Evolutionary conservation across 495 filamentous ascomycete genomes (phyloP).

Genomic region (Cudoniella acicularis): DNA sequence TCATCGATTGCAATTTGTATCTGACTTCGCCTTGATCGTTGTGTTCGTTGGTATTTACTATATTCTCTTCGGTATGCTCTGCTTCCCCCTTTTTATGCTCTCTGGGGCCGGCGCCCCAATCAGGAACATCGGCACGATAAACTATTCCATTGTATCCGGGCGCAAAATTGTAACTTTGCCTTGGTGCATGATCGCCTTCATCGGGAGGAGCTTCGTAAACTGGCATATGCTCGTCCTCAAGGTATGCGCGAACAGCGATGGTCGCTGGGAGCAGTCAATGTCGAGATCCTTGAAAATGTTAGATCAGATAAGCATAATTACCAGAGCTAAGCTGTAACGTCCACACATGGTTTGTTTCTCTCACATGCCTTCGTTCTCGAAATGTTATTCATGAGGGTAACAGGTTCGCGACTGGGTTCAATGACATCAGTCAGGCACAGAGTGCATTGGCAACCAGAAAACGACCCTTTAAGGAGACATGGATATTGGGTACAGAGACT

Average conservation of each 20-base stretch:
- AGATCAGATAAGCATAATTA: slow-evolving; percentile 37
- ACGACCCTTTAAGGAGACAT: too few species aligned
- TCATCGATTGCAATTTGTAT: slow-evolving; percentile 88
- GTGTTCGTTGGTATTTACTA: slow-evolving; percentile 14
- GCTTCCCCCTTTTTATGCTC: slow-evolving; percentile 10
- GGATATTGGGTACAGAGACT: too few species aligned
- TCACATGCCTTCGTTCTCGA: slow-evolving; percentile 14
- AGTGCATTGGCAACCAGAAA: too few species aligned
- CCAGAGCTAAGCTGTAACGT: slow-evolving; percentile 75
- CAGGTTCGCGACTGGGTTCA: neutral
- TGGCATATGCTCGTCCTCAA: slow-evolving; percentile 71
- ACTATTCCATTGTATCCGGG: slow-evolving; percentile 83
- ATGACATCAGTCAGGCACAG: neutral
- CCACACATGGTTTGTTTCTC: slow-evolving; percentile 66
- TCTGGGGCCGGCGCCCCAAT: slow-evolving; percentile 42
- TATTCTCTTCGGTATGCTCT: slow-evolving; percentile 6
- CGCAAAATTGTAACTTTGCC: slow-evolving; percentile 89
- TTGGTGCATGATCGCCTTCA: slow-evolving; percentile 47
- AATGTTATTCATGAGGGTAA: too few species aligned
- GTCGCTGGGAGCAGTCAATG: slow-evolving; percentile 41
- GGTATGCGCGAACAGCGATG: slow-evolving; percentile 63
- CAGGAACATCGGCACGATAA: slow-evolving; percentile 71
- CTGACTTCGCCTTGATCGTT: slow-evolving; percentile 31
- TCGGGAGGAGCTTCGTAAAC: slow-evolving; percentile 76
- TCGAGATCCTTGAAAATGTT: neutral